Evolutionary conservation across 2,329 filamentous ascomycete species (phyloP).

Genomic region (Ophiostoma sp.): DNA sequence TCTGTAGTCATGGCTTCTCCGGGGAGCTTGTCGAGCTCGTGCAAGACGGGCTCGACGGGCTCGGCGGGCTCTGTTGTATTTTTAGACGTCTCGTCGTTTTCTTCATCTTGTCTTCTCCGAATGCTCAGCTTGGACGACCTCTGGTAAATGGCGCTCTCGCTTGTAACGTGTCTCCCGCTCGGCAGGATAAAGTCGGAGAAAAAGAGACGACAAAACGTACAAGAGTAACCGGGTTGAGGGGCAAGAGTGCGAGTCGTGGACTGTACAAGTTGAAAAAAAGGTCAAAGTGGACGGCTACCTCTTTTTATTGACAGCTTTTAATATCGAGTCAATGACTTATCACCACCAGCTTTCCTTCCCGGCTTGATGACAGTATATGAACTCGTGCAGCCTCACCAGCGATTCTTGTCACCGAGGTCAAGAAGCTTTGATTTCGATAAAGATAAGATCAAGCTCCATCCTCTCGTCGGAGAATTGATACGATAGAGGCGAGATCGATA

Average conservation of each 20-base stretch:
- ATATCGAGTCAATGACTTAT: not conserved
- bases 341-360: too few species aligned
- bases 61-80: too few species aligned
- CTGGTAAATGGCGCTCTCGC: not conserved
- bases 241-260: not conserved
- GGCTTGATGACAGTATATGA: too few species aligned
- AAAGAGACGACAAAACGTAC: too few species aligned
- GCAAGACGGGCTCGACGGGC: too few species aligned
- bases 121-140: too few species aligned
- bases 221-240: not conserved
- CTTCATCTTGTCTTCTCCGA: too few species aligned
- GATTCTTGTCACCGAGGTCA: not conserved
- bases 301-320: not conserved
- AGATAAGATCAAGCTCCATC: not conserved
- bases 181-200: not conserved
- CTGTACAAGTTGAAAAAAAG: not conserved
- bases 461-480: not conserved
- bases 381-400: not conserved
- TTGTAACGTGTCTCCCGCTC: not conserved
- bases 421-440: too few species aligned
- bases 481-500: not conserved
- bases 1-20: not conserved
- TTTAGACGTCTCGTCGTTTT: not conserved
- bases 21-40: not conserved
- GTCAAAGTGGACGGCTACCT: not conserved